phyloP scores from a whole-genome alignment of 768 basidiomycete species.

The Leucosporidium creatinivorum region DNA sequence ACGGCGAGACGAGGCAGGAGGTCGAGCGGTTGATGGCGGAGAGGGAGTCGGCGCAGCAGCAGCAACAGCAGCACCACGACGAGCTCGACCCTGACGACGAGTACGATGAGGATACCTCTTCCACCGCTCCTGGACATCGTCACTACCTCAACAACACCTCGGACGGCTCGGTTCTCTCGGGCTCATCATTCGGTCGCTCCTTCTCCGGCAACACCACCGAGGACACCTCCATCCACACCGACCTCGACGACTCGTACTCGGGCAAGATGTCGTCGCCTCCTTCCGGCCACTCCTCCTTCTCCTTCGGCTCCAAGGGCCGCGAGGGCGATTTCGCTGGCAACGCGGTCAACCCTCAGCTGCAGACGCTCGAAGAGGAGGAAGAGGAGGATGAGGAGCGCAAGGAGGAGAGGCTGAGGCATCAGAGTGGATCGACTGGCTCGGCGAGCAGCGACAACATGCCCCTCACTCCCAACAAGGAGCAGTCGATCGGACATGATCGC shows the following conservation, averaged over 20 bases:
- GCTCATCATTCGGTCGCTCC: conserved; percentile 22
- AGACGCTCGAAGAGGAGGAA: conserved; percentile 33
- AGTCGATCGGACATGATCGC: conserved; percentile 16
- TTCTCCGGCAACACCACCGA: conserved; percentile 30
- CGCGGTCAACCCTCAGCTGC: conserved; percentile 10
- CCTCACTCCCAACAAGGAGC: conserved; percentile 15
- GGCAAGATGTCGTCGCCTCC: conserved; percentile 17
- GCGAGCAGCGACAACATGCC: conserved; percentile 27
- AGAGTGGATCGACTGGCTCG: conserved; percentile 10
- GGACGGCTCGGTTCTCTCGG: conserved; percentile 23
- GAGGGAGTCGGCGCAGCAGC: conserved; percentile 7
- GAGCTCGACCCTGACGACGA: conserved; percentile 9
- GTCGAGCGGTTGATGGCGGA: conserved; percentile 28
- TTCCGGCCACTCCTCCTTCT: conserved; percentile 16
- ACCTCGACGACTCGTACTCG: conserved; percentile 27
- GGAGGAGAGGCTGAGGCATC: too few species aligned
- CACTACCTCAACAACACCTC: conserved; percentile 22
- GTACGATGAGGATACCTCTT: not conserved
- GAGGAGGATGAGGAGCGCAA: conserved; percentile 26
- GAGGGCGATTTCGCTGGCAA: not conserved
- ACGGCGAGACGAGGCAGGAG: conserved; percentile 35
- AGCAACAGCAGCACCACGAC: not conserved
- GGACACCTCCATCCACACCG: conserved; percentile 27
- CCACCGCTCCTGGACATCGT: not conserved
- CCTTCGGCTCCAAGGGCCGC: conserved; percentile 8